Conservation (phyloP, 257 asterid genomes). For the Lavandula angustifolia region DNA sequence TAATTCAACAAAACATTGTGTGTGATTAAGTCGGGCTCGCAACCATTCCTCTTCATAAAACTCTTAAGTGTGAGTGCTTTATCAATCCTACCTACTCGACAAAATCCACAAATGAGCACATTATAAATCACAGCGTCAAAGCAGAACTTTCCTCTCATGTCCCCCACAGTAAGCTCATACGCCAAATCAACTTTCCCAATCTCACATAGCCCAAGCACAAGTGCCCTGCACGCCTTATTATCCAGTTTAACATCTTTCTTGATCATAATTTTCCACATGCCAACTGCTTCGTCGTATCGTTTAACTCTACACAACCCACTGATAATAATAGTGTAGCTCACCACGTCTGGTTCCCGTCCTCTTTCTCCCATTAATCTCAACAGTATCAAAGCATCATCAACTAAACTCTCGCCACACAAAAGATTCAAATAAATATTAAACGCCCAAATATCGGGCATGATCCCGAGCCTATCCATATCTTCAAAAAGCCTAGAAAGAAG, state of each 20-base stretch:
- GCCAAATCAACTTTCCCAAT: conserved; percentile 88
- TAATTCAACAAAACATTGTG: conserved; percentile 74
- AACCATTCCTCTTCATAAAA: conserved; percentile 82
- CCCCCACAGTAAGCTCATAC: conserved; percentile 87
- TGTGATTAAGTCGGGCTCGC: conserved; percentile 80
- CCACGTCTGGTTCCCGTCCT: conserved; percentile 73
- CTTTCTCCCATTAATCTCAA: conserved; percentile 66
- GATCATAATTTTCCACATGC: conserved; percentile 72
- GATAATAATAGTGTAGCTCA: conserved; percentile 73
- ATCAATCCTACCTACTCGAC: conserved; percentile 79
- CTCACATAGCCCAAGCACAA: conserved; percentile 75
- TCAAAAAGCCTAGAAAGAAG: conserved; percentile 65
- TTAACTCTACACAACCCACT: conserved; percentile 64
- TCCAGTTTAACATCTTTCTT: conserved; percentile 66
- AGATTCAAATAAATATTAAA: conserved; percentile 76
- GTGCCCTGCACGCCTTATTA: conserved; percentile 76
- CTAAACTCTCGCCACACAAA: conserved; percentile 70
- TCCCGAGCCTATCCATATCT: conserved; percentile 77
- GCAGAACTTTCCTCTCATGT: conserved; percentile 68
- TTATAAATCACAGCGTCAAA: conserved; percentile 62
- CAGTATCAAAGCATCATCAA: conserved; percentile 65
- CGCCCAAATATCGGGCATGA: conserved; percentile 87
- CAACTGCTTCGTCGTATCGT: conserved; percentile 60
- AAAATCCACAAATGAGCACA: conserved; percentile 76
- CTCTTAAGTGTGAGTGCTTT: conserved; percentile 77